Base-by-base conservation (phyloP, 495 filamentous ascomycete species). In the Amniculicola lignicola region DNA sequence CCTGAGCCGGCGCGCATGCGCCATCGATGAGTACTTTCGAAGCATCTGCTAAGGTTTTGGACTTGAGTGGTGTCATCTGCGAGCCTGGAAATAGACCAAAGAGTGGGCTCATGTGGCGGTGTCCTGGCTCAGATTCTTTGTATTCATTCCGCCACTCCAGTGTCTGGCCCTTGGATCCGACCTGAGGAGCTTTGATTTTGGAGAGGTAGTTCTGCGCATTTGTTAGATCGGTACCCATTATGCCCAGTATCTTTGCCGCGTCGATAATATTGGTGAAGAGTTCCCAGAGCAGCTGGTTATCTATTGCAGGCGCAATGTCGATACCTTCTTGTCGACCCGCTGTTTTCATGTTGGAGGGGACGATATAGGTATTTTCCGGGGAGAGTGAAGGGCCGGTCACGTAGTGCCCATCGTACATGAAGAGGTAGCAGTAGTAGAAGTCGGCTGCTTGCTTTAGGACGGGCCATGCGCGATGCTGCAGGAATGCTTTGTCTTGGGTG, bases 341-440 rank as follows among this genome's bases (percentile, higher is more conserved):
- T 39, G 21, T 42, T 12, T 10, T 37, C 39, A 48, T 52, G 9
- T 51, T 25, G n/a, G n/a, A 9, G 0, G 59, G 52, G 1, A 46
- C 28, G 11, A 39, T 43, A 43, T 59, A 65, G 1, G 46, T 33
- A 47, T 65, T 62, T 40, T 65, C 62, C 11, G 62, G 58, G 2
- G 59, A 62, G 3, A 54, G 14, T 15, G 58, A 53, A 9, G 62
- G 62, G 44, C 50, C 45, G 12, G 55, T 57, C 9, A 59, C 58
- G 15, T 50, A 42, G 15, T 48, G 46, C 10, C 58, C 53, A 2
- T 65, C 48, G 18, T 47, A 58, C 12, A 51, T 22, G 29, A 49
- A 49, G 12, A 65, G 40, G 29, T 53, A 65, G 44, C 50, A 54
- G 31, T 42, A 38, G 37, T 50, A 62, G 39, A 62, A 65, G 3